Conservation (phyloP, 1,284 basidiomycete species). For the Pascua guehoae region DNA sequence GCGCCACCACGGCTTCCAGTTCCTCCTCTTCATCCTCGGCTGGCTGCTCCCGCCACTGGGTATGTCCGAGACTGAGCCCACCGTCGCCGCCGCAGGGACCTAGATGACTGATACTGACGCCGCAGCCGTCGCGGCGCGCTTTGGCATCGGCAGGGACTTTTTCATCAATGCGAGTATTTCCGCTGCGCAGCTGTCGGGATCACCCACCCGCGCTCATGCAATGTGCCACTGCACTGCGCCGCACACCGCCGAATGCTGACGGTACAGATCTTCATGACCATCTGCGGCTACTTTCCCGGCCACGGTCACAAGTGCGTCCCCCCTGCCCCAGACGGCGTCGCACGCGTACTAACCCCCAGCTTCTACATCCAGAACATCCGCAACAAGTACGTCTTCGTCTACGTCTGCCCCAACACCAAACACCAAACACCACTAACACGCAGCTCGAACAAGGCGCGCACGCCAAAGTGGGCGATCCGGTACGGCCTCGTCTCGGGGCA, state of each 20-base stretch:
- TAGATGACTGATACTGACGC: slow-evolving; percentile 6
- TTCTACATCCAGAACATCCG: slow-evolving; percentile 94
- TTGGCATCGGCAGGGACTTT: slow-evolving; percentile 85
- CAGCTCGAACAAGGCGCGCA: slow-evolving; percentile 74
- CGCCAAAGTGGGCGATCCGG: slow-evolving; percentile 88
- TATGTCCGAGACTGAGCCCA: slow-evolving; percentile 51
- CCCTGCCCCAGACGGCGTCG: not conserved
- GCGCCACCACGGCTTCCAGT: slow-evolving; percentile 75
- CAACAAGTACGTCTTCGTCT: slow-evolving; percentile 60
- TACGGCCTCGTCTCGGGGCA: slow-evolving; percentile 73
- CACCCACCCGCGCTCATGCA: too few species aligned
- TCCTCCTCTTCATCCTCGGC: slow-evolving; percentile 76
- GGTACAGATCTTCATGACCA: slow-evolving; percentile 61
- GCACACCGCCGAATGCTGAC: not conserved
- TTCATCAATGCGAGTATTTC: slow-evolving; percentile 68
- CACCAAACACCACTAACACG: not conserved
- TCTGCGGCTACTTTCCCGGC: slow-evolving; percentile 66
- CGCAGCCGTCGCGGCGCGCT: slow-evolving; percentile 85
- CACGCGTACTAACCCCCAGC: slow-evolving; percentile 56
- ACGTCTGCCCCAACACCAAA: not conserved
- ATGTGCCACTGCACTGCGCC: not conserved
- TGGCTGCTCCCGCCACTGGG: slow-evolving; percentile 82
- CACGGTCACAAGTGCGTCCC: slow-evolving; percentile 50
- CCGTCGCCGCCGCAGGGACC: too few species aligned
- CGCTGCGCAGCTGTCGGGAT: not conserved